Percentiles rank a stretch among this genome's conserved stretches.
These are phyloP conservation scores for Medicago arabica DNA, from an alignment of 306 rosid genomes.

Conservation along the genomic window DNA sequence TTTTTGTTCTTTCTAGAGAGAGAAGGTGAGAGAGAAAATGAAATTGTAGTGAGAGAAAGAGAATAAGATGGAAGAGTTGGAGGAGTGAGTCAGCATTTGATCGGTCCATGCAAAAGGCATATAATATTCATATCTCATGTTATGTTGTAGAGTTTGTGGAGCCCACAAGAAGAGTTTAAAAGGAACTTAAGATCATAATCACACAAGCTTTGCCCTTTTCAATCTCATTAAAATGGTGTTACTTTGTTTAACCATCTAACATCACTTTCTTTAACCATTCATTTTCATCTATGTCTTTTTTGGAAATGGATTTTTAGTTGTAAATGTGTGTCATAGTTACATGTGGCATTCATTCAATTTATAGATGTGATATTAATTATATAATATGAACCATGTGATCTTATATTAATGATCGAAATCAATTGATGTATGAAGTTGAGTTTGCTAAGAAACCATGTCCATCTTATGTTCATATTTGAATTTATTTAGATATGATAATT, in stretches of 20 bases:
- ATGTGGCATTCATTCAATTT: too few relatives aligned
- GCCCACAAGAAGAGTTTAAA: conserved; percentile 33
- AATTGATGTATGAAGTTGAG: too few relatives aligned
- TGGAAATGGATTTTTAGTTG: neutral
- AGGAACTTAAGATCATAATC: neutral
- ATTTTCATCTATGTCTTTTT: neutral
- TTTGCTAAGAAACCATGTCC: neutral
- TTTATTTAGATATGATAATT: too few relatives aligned
- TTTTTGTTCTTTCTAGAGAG: neutral
- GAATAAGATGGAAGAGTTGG: neutral
- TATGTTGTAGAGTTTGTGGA: conserved; percentile 39
- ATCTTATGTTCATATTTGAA: neutral
- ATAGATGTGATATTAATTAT: too few relatives aligned
- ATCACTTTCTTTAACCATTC: neutral
- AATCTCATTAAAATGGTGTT: conserved; percentile 1
- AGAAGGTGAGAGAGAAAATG: neutral
- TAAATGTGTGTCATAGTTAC: neutral
- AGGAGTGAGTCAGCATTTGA: neutral
- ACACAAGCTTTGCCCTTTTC: neutral
- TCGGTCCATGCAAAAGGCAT: conserved; percentile 54
- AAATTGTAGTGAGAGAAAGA: conserved; percentile 14
- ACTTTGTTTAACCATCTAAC: neutral
- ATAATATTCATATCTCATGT: neutral
- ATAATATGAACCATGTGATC: neutral
- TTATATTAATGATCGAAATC: too few relatives aligned